Evolutionary conservation across 345 rosid species (phyloP).

Genomic region (Anacardium occidentale): DNA sequence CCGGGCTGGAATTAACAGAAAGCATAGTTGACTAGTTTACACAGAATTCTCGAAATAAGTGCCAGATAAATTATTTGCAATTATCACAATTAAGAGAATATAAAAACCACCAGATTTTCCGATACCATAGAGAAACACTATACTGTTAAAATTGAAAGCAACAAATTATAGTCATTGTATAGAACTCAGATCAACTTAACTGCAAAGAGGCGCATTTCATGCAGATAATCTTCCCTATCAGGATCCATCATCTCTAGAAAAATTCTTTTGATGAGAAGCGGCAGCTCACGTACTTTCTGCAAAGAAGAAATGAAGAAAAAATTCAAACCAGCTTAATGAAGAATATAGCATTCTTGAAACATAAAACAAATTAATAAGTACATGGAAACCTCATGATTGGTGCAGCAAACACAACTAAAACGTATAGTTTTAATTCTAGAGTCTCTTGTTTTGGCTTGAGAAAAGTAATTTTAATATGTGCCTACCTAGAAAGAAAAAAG

Average conservation of each 20-base stretch:
- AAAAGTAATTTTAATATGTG: background rate
- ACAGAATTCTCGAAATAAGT: background rate
- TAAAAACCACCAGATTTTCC: background rate
- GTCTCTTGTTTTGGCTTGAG: background rate
- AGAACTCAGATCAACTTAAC: conserved; percentile 44
- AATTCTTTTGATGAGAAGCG: conserved; percentile 64
- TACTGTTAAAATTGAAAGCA: background rate
- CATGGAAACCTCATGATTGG: background rate
- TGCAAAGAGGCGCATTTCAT: conserved; percentile 68
- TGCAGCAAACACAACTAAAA: background rate
- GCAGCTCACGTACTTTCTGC: conserved; percentile 67
- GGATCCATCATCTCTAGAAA: conserved; percentile 77
- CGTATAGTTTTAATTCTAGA: background rate
- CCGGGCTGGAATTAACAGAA: background rate
- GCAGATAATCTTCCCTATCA: conserved; percentile 49
- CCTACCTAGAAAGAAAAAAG: no score
- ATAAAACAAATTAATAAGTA: background rate
- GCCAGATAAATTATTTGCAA: background rate
- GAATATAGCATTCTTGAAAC: conserved; percentile 7
- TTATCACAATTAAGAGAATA: background rate
- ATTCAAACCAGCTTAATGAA: conserved; percentile 12
- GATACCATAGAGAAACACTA: background rate
- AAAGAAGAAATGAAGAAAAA: conserved; percentile 17
- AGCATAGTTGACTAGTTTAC: background rate
- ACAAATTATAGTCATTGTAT: background rate